Evolutionary conservation across 441 rosid species (phyloP), one percentile per base, ranked within the genome.

Genomic region (Populus hybrid): DNA sequence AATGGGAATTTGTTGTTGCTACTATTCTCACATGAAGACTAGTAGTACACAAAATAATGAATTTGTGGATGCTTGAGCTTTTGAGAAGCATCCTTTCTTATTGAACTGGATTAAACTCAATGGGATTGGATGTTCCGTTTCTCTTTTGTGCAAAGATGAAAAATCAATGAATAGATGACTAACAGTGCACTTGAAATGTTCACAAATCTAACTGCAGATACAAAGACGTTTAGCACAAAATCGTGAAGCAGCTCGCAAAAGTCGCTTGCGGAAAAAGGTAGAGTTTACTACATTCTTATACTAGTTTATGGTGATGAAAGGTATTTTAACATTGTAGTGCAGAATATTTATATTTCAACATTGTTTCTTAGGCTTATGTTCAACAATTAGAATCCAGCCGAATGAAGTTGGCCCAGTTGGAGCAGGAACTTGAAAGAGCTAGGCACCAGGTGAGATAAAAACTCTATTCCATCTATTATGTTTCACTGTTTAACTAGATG

Each of bases 301-400:
- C 59, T 69, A 34, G 54, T 81, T 28, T 70, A 63, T 77, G 7
- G 69, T 70, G 80, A 82, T 69, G n/a, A 75, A 82, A 46, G 42
- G 54, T 70, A 69, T 57, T 74, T 72, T 67, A 54, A 75, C 30
- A 42, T 75, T n/a, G 34, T 36, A 57, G 59, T 72, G 14, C 68
- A 20, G 40, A 26, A 67, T 64, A 5, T 54, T 83, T 18, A 59
- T 34, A 59, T 64, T 63, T 80, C 16, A 11, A 5, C 57, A 65
- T 75, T 63, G 40, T 73, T 73, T 73, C 67, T 24, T 70, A 95
- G 99, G 97, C 98, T 61, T 95, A 95, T 78, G 94, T 95, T 76
- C 99, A 95, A 84, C 98, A 95, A 82, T 84, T 95, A 20, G 99
- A 95, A 82, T 85, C 98, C 72, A 94, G 98, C 76, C 88, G 93